Base-by-base conservation (phyloP, 805 yeast species). In the Cyberlindnera xylosilytica region DNA sequence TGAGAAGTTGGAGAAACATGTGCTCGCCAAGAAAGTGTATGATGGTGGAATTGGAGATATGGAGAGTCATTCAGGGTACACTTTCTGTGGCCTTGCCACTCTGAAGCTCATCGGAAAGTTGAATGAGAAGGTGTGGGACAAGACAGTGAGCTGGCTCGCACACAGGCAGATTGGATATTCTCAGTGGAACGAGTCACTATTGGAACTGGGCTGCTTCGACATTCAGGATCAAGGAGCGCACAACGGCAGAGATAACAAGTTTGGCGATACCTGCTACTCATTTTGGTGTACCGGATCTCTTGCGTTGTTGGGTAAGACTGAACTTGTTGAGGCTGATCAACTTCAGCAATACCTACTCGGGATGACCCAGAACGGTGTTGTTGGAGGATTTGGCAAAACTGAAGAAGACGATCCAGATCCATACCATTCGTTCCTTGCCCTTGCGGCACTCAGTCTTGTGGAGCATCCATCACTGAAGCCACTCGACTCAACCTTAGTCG, bases 41-140 rank as follows among this genome's bases (percentile, higher is more conserved):
- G 79, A 75, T 53, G 97, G 97, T 2, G 97, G 96, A 0, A 62
- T 87, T 35, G 84, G 90, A 5, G 61, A 58, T 29, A 63, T 69
- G 12, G 99, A 91, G 60, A 70, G 89, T 3, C 97, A 91, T 63
- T 81, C 88, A 7, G 99, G 98, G 0, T 71, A 85, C 45, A 84
- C 96, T 0, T 91, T 79, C 56, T 90, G 97, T 64, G 96, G 86
- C 0, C 53, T 90, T 19, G 83, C 84, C 0, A 61, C 85, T 1
- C 66, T 88, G 43, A 55, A 60, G 26, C 51, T 86, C 32, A 52
- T 72, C 5, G 66, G 57, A 4, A 45, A 49, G 11, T 24, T 69
- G 8, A 28, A 56, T 7, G 42, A 41, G 6, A 35, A 36, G 1
- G 59, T 62, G 9, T 67, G 68, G 67, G 49, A 52, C 1, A 54